Base-by-base conservation (phyloP, 2,329 filamentous ascomycete species). In the Ceratocystis cacaofunesta region DNA sequence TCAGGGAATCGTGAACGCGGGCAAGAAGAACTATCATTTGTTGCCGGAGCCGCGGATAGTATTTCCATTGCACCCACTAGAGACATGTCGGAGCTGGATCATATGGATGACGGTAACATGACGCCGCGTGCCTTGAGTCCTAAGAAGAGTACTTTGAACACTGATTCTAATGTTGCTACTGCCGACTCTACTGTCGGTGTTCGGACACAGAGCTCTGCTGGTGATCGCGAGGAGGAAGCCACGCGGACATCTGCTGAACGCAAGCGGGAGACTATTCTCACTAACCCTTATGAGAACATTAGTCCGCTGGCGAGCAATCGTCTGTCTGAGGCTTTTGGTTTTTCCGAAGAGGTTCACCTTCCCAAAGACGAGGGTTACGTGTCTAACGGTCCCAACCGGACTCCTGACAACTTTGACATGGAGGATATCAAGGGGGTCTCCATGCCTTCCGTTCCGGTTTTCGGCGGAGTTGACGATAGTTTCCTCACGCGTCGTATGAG, bases 301-400 rank as follows among this genome's bases (percentile, higher is more conserved):
- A 87, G 83, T 71, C 85, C 84, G 2, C 79, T 86, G 52, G 82
- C 78, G 64, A 82, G 83, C 69, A 78, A 80, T 15, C 79, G 76
- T 6, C 71, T 83, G 22, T 77, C 79, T 63, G 80, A 79, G 36
- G 78, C 78, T 67, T 76, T 85, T 25, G 73, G 84, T 12, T 64
- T 62, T 22, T 43, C 43, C 15, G 57, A 52, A 12, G 55, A 61
- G 5, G 28, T 41, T 36, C 60, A 65, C 50, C n/a, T 68, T 60
- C 36, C 63, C 46, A 68, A 68, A 52, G 90, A 96, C 72, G 92
- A 97, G 77, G 92, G 92, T 6, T 97, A 96, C 75, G 92, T 92
- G 69, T 95, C 92, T 28, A 90, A 84, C 65, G 83, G 79, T 2
- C 81, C 82, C 1, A 80, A 82, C 68, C 80, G 81, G 69, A 80